Evolutionary conservation across 1,139 yeast genomes (phyloP).

Genomic region (Candida glucosophila): DNA sequence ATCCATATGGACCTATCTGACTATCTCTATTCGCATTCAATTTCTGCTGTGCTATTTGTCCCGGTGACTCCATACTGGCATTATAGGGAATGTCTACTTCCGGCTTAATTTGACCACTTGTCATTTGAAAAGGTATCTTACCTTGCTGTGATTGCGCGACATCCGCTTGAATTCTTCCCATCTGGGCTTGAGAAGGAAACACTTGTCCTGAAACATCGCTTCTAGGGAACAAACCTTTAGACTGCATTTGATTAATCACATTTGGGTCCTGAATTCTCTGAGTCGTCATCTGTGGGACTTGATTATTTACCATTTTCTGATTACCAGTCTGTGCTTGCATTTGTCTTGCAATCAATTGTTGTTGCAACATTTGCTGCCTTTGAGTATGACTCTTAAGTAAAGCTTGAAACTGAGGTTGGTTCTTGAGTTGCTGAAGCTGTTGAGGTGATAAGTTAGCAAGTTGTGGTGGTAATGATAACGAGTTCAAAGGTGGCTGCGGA

Average conservation of each 20-base stretch:
- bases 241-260: no score
- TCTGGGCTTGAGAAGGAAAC: background rate
- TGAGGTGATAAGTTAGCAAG: constrained; percentile 35
- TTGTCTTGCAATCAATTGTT: constrained; percentile 5
- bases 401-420: constrained; percentile 39
- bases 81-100: no score
- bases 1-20: constrained; percentile 5
- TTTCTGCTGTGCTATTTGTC: constrained; percentile 2
- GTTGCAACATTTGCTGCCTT: constrained; percentile 27
- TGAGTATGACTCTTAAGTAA: constrained; percentile 30
- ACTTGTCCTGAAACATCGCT: background rate
- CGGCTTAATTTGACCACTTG: no score
- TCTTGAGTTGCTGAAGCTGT: constrained; percentile 40
- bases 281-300: constrained; percentile 1
- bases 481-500: constrained; percentile 7
- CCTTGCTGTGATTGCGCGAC: background rate
- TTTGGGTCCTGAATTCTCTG: background rate
- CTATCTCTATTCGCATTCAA: background rate
- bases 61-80: background rate
- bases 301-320: background rate
- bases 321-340: constrained; percentile 2
- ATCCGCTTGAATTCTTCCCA: background rate
- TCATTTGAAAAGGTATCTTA: background rate
- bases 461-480: constrained; percentile 28
- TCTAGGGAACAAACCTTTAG: background rate